Percentiles rank a stretch among this genome's conserved stretches.
Conservation (phyloP, 225 moss, liverwort and hornwort genomes). For the Rhytidiadelphus loreus region DNA sequence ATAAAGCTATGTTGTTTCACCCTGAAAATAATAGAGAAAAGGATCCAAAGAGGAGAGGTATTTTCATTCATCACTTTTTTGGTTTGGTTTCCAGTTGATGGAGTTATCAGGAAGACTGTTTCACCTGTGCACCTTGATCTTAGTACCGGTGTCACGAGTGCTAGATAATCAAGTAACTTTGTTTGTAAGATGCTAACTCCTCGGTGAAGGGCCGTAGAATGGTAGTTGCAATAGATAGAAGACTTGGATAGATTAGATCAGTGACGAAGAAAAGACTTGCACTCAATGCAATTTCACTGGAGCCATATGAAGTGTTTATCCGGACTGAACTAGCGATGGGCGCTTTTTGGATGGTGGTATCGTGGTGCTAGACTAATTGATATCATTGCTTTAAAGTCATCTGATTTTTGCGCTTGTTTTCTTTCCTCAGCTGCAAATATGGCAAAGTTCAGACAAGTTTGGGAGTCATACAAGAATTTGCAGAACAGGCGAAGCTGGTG, state of each 20-base stretch:
- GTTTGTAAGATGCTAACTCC: background rate
- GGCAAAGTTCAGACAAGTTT: slow-evolving; percentile 66
- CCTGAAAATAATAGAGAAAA: slow-evolving; percentile 68
- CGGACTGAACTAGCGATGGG: background rate
- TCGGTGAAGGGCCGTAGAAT: background rate
- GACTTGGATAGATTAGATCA: background rate
- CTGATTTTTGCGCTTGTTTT: background rate
- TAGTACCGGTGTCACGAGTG: background rate
- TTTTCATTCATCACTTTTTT: background rate
- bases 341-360: background rate
- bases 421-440: slow-evolving; percentile 28
- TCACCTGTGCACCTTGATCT: background rate
- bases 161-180: background rate
- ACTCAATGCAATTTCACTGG: background rate
- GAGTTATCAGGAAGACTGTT: background rate
- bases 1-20: slow-evolving; percentile 84
- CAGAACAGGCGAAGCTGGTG: slow-evolving; percentile 94
- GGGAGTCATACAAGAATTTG: slow-evolving; percentile 96
- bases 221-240: background rate
- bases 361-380: background rate
- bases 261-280: background rate
- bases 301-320: background rate
- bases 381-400: background rate
- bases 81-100: background rate
- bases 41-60: slow-evolving; percentile 46